Evolutionary conservation across 495 filamentous ascomycete genomes (phyloP).

Genomic region (Penicillium psychrofluorescens): DNA sequence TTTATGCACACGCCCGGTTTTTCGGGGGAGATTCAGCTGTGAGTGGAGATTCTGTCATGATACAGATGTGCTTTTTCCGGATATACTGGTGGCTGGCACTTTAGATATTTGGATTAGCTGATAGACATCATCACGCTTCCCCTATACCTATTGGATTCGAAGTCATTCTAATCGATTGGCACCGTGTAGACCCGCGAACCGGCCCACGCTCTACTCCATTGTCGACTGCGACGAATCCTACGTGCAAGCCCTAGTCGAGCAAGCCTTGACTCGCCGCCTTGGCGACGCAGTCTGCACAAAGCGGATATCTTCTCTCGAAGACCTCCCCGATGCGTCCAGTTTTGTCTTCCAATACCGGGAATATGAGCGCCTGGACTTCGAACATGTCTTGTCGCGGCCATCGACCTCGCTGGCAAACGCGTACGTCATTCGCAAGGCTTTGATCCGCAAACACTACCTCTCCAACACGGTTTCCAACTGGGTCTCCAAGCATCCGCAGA

Average conservation of each 20-base stretch:
- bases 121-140: constrained; percentile 17
- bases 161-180: constrained; percentile 33
- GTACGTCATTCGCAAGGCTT: constrained; percentile 90
- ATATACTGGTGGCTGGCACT: constrained; percentile 21
- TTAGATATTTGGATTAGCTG: constrained; percentile 25
- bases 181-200: constrained; percentile 34
- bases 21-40: constrained; percentile 80
- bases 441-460: constrained; percentile 96
- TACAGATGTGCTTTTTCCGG: constrained; percentile 8
- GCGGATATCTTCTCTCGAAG: constrained; percentile 36
- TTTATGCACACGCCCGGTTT: constrained; percentile 73
- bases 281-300: constrained; percentile 30
- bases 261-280: constrained; percentile 59
- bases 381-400: constrained; percentile 55
- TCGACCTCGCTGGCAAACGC: constrained; percentile 60
- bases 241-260: constrained; percentile 72
- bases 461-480: constrained; percentile 71
- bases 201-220: constrained; percentile 55
- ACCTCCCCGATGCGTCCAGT: constrained; percentile 32
- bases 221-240: constrained; percentile 82
- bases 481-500: constrained; percentile 72
- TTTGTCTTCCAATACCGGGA: constrained; percentile 72
- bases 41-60: constrained; percentile 50
- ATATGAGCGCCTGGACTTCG: constrained; percentile 84
- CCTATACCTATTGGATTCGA: constrained; percentile 8